These are phyloP conservation scores for Calonectria crousiana DNA, from an alignment of 2,329 filamentous ascomycete species.

Conservation along the genomic window DNA sequence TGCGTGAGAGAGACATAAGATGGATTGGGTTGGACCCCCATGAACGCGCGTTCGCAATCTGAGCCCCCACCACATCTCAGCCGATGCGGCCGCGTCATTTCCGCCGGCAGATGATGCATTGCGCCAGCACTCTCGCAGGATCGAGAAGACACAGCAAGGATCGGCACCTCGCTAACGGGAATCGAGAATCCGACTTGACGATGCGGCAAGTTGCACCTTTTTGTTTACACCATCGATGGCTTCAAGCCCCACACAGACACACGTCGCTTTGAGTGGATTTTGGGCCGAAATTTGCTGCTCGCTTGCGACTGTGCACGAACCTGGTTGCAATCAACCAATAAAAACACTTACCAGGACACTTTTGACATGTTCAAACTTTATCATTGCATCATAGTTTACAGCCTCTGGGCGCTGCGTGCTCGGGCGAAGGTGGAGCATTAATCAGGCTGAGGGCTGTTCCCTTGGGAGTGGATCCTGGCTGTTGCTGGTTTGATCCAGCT, in stretches of 20 bases:
- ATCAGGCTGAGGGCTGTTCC: neutral
- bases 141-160: neutral
- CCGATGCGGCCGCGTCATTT: neutral
- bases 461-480: too few species aligned
- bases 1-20: neutral
- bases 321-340: neutral
- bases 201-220: neutral
- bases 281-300: neutral
- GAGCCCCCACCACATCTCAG: neutral
- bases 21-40: slow-evolving; percentile 1
- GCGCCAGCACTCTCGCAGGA: neutral
- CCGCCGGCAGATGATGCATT: neutral
- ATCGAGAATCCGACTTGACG: neutral
- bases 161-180: neutral
- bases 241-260: neutral
- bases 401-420: neutral
- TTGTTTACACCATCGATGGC: neutral
- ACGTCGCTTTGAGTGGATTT: neutral
- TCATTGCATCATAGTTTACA: neutral
- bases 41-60: slow-evolving; percentile 1
- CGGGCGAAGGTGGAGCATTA: neutral
- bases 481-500: neutral
- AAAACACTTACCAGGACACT: neutral
- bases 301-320: neutral
- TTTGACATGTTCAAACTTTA: neutral